These are phyloP conservation scores for Lenzites betulinus DNA, from an alignment of 768 basidiomycete species.

Conservation along the genomic window DNA sequence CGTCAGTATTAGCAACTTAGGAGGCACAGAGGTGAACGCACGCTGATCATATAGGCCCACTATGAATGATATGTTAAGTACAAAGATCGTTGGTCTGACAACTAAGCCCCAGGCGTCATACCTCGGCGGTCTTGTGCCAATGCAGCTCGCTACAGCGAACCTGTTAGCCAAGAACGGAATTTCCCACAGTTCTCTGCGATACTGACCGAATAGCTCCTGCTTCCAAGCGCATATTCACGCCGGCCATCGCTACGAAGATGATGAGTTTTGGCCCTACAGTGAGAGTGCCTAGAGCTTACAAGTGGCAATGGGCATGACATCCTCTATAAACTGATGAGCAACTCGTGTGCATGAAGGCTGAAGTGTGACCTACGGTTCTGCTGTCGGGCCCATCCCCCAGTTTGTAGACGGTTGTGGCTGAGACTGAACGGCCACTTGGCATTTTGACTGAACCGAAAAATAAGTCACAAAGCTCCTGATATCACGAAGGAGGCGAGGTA, in stretches of 20 bases:
- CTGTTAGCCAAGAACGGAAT: not conserved
- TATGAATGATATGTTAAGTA: not conserved
- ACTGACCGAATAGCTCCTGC: slow-evolving; percentile 35
- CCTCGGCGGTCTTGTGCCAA: slow-evolving; percentile 35
- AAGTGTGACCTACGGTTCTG: slow-evolving; percentile 47
- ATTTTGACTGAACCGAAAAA: slow-evolving; percentile 37
- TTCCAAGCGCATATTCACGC: slow-evolving; percentile 35
- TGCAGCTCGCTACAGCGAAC: slow-evolving; percentile 30
- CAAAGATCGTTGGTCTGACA: not conserved
- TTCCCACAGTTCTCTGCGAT: not conserved
- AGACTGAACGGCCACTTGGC: slow-evolving; percentile 65
- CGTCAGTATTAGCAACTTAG: not conserved
- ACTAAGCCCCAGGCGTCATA: not conserved
- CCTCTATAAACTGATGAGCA: slow-evolving; percentile 27
- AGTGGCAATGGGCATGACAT: slow-evolving; percentile 41
- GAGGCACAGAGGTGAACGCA: slow-evolving; percentile 11
- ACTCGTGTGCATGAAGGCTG: not conserved
- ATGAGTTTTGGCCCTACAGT: slow-evolving; percentile 10
- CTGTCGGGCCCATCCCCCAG: slow-evolving; percentile 66
- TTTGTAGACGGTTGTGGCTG: slow-evolving; percentile 60
- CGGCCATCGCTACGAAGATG: slow-evolving; percentile 30
- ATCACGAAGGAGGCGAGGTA: not conserved
- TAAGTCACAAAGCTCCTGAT: not conserved
- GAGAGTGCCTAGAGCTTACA: slow-evolving; percentile 15
- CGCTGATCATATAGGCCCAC: slow-evolving; percentile 36